These are phyloP conservation scores for Termitomyces sp. DNA, from an alignment of 768 basidiomycete species.

Conservation along the genomic window DNA sequence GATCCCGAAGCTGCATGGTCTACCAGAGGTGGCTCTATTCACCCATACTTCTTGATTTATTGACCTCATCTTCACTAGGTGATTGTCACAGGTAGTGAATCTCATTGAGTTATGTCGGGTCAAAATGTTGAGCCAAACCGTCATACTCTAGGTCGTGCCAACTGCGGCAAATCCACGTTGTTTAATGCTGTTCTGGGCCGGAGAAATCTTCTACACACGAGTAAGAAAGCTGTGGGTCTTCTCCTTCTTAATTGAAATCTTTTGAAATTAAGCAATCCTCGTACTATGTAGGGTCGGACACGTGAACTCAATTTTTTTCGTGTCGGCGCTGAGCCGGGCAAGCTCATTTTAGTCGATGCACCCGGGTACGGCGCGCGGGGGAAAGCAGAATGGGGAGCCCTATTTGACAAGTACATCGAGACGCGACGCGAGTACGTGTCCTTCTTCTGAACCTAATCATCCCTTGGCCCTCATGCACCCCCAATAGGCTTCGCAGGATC, in stretches of 20 bases:
- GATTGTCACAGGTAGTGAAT: constrained; percentile 34
- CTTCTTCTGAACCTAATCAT: background rate
- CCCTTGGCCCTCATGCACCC: background rate
- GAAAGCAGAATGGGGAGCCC: constrained; percentile 65
- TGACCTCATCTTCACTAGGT: constrained; percentile 22
- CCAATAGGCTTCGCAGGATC: constrained; percentile 55
- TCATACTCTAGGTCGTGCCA: constrained; percentile 57
- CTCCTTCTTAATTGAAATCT: background rate
- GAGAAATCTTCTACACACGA: constrained; percentile 50
- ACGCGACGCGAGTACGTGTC: constrained; percentile 53
- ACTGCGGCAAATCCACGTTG: constrained; percentile 71
- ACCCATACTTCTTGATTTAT: background rate
- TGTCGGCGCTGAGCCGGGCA: constrained; percentile 53
- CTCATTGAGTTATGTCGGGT: background rate
- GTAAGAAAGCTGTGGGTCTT: constrained; percentile 64
- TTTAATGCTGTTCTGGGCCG: constrained; percentile 64
- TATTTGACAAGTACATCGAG: constrained; percentile 61
- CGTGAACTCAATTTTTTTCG: constrained; percentile 66
- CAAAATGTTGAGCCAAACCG: background rate
- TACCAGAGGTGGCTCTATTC: constrained; percentile 33
- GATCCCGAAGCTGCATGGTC: constrained; percentile 33
- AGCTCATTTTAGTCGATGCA: constrained; percentile 68
- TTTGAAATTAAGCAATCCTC: background rate
- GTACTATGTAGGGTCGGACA: constrained; percentile 57
- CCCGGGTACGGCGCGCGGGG: constrained; percentile 79